A percentile compares a stretch with the other conserved stretches of the same genome.
phyloP scores from a whole-genome alignment of 1,284 basidiomycete genomes.

The Exobasidium cylindrosporum region DNA sequence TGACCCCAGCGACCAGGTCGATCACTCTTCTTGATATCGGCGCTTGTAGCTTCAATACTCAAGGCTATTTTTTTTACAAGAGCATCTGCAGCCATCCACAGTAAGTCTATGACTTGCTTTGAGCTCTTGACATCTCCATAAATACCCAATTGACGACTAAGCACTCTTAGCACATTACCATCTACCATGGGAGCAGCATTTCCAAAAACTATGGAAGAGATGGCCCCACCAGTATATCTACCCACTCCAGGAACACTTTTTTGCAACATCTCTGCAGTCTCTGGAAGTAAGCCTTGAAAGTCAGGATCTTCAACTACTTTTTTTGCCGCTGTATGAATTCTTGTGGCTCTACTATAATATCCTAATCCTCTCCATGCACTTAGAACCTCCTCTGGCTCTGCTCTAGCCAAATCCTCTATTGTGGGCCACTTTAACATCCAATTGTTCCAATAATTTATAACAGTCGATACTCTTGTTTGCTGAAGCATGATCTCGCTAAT shows the following conservation, averaged over 20 bases:
- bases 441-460: slow-evolving; percentile 44
- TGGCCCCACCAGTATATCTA: slow-evolving; percentile 69
- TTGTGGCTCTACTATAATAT: slow-evolving; percentile 51
- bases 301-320: slow-evolving; percentile 32
- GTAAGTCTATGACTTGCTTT: slow-evolving; percentile 40
- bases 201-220: slow-evolving; percentile 50
- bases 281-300: slow-evolving; percentile 71
- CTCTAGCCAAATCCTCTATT: slow-evolving; percentile 66
- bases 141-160: slow-evolving; percentile 44
- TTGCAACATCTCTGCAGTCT: slow-evolving; percentile 76
- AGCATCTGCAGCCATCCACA: slow-evolving; percentile 40
- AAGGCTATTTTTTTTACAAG: slow-evolving; percentile 30
- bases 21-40: slow-evolving; percentile 16
- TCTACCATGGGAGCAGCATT: slow-evolving; percentile 46
- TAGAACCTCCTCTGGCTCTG: slow-evolving; percentile 59
- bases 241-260: slow-evolving; percentile 83
- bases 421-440: slow-evolving; percentile 51
- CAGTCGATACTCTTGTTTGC: slow-evolving; percentile 68
- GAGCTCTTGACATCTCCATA: slow-evolving; percentile 38
- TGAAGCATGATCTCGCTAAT: slow-evolving; percentile 95
- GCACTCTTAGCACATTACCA: slow-evolving; percentile 47
- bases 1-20: slow-evolving; percentile 51
- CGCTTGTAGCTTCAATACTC: background rate
- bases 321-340: slow-evolving; percentile 47
- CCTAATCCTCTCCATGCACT: slow-evolving; percentile 50